Conservation (phyloP, 2,329 filamentous ascomycete species). For the Fusarium tuaranense region DNA sequence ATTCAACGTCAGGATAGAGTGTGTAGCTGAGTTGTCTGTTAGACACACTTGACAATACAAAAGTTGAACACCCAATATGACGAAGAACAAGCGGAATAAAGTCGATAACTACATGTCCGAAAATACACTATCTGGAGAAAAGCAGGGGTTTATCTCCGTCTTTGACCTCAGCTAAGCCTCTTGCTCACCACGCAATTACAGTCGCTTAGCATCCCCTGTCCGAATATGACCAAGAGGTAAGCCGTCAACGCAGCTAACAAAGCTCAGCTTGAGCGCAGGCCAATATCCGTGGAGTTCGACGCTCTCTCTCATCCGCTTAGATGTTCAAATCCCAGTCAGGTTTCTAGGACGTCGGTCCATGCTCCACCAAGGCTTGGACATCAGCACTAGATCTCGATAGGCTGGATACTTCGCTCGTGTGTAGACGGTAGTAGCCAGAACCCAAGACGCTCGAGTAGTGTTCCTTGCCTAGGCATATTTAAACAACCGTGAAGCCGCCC, state of each 20-base stretch:
- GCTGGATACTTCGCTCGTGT: neutral
- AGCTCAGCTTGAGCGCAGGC: neutral
- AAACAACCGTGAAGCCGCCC: neutral
- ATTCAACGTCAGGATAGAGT: neutral
- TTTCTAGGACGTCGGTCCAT: neutral
- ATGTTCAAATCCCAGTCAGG: neutral
- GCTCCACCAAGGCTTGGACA: neutral
- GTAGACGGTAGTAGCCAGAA: neutral
- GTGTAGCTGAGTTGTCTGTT: neutral
- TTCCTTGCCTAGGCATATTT: neutral
- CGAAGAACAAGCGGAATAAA: neutral
- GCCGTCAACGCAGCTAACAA: neutral
- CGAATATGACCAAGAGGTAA: neutral
- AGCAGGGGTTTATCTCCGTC: neutral
- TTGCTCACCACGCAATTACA: neutral
- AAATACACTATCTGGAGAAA: no score
- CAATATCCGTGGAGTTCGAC: neutral
- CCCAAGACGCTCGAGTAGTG: neutral
- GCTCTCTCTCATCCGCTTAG: neutral
- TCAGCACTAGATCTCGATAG: constrained; percentile 1
- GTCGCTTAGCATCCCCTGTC: neutral
- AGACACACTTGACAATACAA: neutral
- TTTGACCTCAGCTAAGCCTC: neutral
- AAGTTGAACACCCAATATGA: neutral
- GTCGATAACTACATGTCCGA: no score